phyloP scores from a whole-genome alignment of 225 moss, liverwort and hornwort genomes.

The Sphagnum tenellum region DNA sequence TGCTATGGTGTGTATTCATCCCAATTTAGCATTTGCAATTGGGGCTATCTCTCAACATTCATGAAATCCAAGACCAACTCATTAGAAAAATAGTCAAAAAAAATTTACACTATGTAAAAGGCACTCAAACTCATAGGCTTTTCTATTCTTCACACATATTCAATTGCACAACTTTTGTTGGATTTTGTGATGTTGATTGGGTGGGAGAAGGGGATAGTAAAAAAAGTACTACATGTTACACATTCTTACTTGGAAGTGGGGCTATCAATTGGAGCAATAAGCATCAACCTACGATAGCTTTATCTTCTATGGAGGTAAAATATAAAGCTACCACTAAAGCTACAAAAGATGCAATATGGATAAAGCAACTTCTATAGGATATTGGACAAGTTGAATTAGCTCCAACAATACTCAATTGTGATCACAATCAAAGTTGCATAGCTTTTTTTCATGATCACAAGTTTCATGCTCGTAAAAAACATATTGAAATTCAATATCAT shows the following conservation, averaged over 20 bases:
- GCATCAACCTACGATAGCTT: not conserved
- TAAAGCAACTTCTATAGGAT: not conserved
- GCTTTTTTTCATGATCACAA: not conserved
- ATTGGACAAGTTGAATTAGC: not conserved
- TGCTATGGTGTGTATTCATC: no score
- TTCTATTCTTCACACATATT: no score
- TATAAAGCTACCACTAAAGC: not conserved
- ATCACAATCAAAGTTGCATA: not conserved
- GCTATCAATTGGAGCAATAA: constrained; percentile 1
- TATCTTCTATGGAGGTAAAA: not conserved
- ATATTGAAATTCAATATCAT: constrained; percentile 1
- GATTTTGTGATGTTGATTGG: not conserved
- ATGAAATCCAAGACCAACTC: no score
- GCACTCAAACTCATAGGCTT: no score
- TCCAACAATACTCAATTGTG: not conserved
- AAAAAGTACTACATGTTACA: not conserved
- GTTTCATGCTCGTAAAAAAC: not conserved
- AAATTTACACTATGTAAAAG: no score
- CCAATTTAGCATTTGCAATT: no score
- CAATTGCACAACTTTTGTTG: no score
- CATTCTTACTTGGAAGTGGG: not conserved
- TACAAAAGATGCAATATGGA: not conserved
- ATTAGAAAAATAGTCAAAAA: no score
- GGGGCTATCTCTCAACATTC: no score
- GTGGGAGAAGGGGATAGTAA: not conserved